Conservation (phyloP, 1,284 basidiomycete genomes). For the Wolfiporia cocos region DNA sequence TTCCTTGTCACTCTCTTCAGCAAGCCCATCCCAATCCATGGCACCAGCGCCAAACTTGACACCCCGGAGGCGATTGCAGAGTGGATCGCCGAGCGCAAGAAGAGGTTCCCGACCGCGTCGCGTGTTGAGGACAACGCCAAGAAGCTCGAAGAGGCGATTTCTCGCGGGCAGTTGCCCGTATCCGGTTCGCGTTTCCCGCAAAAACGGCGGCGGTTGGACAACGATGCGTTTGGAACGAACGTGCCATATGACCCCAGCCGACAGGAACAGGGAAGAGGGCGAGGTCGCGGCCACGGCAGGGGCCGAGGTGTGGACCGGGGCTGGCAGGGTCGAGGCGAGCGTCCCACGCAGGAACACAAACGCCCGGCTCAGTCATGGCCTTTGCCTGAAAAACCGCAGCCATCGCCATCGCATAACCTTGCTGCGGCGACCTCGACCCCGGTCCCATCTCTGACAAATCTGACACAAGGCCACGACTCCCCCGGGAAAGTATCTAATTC, state of each 20-base stretch:
- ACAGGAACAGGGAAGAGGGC: conserved; percentile 26
- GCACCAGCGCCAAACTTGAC: conserved; percentile 72
- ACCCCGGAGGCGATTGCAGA: conserved; percentile 76
- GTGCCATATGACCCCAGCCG: conserved; percentile 25
- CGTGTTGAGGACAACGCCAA: conserved; percentile 74
- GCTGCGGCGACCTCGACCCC: too few species aligned
- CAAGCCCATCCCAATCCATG: conserved; percentile 73
- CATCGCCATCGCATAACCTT: too few species aligned
- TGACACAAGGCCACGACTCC: neutral
- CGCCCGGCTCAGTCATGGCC: too few species aligned
- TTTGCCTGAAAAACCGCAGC: too few species aligned
- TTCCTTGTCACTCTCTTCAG: too few species aligned
- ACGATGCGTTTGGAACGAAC: conserved; percentile 21
- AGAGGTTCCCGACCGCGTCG: conserved; percentile 70
- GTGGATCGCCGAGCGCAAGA: conserved; percentile 86
- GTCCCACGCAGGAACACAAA: neutral
- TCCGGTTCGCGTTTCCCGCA: conserved; percentile 36
- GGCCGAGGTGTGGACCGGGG: conserved; percentile 11
- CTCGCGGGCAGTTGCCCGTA: conserved; percentile 67
- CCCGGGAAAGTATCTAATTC: too few species aligned
- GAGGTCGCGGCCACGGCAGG: conserved; percentile 29
- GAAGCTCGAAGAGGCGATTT: conserved; percentile 68
- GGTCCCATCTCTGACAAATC: neutral
- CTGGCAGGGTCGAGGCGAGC: neutral
- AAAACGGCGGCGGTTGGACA: conserved; percentile 26